Evolutionary conservation across 768 basidiomycete genomes (phyloP), one percentile per base, ranked within the genome.

Genomic region (Leucosporidium creatinivorum): DNA sequence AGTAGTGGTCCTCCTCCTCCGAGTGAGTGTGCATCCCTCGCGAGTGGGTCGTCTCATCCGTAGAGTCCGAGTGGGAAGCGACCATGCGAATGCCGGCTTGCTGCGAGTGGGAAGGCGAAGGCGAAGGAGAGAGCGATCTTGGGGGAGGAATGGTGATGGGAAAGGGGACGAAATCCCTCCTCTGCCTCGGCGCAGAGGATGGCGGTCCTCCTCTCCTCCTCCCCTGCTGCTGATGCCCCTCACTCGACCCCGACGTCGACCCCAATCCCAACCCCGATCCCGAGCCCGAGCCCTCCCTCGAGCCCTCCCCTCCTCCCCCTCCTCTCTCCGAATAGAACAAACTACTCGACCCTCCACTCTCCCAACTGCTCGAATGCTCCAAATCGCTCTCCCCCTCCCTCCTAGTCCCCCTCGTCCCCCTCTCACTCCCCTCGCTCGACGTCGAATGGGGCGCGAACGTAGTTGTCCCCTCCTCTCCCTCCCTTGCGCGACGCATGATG

Each of bases 301-400:
- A n/a, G n/a, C n/a, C n/a, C n/a, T n/a, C n/a, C n/a, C n/a, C n/a
- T n/a, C 52, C 48, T 23, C 36, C 50, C 23, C 60, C 60, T 8
- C 48, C 28, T 4, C 52, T 48, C 28, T 72, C 70, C 21, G 71
- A 69, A 68, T 75, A 75, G 68, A 74, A 75, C 4, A 74, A 61
- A 25, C 66, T 68, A 12, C 69, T 71, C 19, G 65, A 67, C 17
- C 63, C 67, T 10, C 67, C 57, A 33, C 67, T 69, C 54, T 72
- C 71, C 65, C 72, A 73, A 61, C 69, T 74, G 56, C 28, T 36
- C 49, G 15, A 31, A 51, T 15, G 60, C 62, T 44, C 50, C 59
- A 54, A 30, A n/a, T 30, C 50, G 57, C 61, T 52, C 62, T 51
- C 69, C n/a, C 25, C 52, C 9, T 9, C 3, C 23, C 63, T 12